Base-by-base conservation (phyloP, 2,329 filamentous ascomycete genomes). In the Xylaria sp. region DNA sequence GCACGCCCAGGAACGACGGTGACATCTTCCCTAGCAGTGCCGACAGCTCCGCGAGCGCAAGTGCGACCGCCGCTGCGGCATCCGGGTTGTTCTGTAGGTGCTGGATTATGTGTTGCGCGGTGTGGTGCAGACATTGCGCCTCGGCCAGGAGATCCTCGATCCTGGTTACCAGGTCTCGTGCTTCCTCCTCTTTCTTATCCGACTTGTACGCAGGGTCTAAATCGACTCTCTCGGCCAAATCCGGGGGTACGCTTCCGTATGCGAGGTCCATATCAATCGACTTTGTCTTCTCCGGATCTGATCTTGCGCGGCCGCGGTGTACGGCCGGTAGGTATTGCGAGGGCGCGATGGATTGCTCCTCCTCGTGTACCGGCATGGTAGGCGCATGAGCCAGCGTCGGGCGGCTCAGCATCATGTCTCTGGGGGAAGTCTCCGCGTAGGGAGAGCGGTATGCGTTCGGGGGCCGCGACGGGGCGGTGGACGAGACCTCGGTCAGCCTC, bases 11-110 rank as follows among this genome's bases (percentile, higher is more conserved):
- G 18, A 93, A 90, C 1, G 86, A 84, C 0, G 94, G 94, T 0
- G 89, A 90, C 81, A 97, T 88, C 71, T 96, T 96, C 47, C 84
- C 82, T 1, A 91, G 81, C 3, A 97, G 73, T 20, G 87, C 88
- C 56, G 90, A 94, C 60, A 99, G 88, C 73, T 99, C 94, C 11
- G 92, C 93, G 6, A 99, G 82, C 0, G 93, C 92, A 26, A 99
- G 81, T 0, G 92, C 95, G 1, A 99, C 93, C 7, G 94, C 93
- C 1, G 94, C 94, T 48, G 97, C 91, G 2, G 91, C 90, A 61
- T 99, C 91, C 0, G 94, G 92, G 54, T 79, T 79, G 48, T 86
- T 84, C 67, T 91, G 88, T 2, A 92, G 76, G 61, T 91, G 89
- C 41, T 87, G 78, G 64, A 99, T 96, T 58, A 91, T 96, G 48